Base-by-base conservation (phyloP, 2,329 filamentous ascomycete genomes). In the Chlorencoelia australis region DNA sequence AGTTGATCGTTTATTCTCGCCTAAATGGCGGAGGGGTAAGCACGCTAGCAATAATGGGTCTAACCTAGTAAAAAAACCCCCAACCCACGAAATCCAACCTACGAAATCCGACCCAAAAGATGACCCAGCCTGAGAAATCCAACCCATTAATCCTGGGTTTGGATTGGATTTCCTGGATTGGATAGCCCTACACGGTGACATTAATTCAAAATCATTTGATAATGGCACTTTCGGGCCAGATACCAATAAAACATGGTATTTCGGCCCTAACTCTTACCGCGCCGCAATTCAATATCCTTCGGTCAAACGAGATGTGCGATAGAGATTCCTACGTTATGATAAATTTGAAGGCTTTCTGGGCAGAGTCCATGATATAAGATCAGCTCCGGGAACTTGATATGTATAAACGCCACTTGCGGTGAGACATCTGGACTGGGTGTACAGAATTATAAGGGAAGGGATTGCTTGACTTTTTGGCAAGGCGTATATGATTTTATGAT, bases 391-490 rank as follows among this genome's bases (percentile, higher is more conserved):
- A 39, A 44, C 22, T 16, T 48, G 5, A 30, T 45, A 5, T 47
- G 43, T 39, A 48, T 47, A 44, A 42, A 43, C 37, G 32, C 34
- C 5, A 37, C 14, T 1, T 40, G 40, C 30, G 31, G 34, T 3
- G 37, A 46, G 16, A 41, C 37, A 3, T 40, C 40, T 18, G 29
- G 34, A 4, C 27, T 43, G 8, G 30, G 30, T 16, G 41, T 49
- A 7, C 63, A 69, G 46, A 47, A 43, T 4, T 69, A 62, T 44
- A 61, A 58, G 39, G 63, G 58, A 1, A 46, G 66, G 39, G 50
- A 57, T 8, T 68, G 67, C 48, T 47, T 70, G 32, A 66, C 64
- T 0, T 69, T 68, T 44, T 69, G 65, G 65, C 54, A 61, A 13
- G 65, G 65, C 4, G 50, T n/a, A n/a, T n/a, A n/a, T n/a, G n/a